Conservation (phyloP, 176 grass and related monocot genomes). For the Zizania latifolia region DNA sequence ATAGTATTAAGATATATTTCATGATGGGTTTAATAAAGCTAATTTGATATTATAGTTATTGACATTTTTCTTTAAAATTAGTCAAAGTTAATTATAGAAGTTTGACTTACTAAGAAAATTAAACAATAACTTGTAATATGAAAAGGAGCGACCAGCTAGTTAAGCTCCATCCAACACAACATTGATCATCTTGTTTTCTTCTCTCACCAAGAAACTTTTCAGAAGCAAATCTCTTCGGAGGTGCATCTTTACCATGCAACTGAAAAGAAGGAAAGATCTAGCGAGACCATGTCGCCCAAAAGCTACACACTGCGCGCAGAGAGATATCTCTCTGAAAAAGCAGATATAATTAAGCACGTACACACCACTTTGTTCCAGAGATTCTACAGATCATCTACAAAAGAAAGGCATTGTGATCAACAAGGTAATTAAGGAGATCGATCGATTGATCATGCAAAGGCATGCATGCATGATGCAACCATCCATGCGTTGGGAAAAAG, state of each 20-base stretch:
- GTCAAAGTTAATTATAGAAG: too few species aligned
- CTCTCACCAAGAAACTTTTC: slow-evolving; percentile 37
- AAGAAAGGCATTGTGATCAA: background rate
- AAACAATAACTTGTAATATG: too few species aligned
- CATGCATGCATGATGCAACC: background rate
- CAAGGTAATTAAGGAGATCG: background rate
- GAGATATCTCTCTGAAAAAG: slow-evolving; percentile 17
- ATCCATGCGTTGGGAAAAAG: slow-evolving; percentile 26
- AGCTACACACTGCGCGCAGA: slow-evolving; percentile 26
- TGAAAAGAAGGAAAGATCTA: slow-evolving; percentile 41
- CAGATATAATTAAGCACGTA: background rate
- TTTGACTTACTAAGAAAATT: too few species aligned
- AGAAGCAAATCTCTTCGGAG: slow-evolving; percentile 74
- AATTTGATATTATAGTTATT: too few species aligned
- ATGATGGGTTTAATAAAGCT: too few species aligned
- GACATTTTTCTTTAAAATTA: too few species aligned
- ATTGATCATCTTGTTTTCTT: background rate
- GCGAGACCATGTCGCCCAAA: slow-evolving; percentile 33
- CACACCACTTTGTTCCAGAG: slow-evolving; percentile 6
- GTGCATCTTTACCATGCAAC: slow-evolving; percentile 42
- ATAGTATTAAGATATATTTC: too few species aligned
- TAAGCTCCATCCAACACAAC: background rate
- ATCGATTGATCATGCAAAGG: slow-evolving; percentile 13
- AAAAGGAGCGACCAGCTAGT: too few species aligned
- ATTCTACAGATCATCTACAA: slow-evolving; percentile 27